Base-by-base conservation (phyloP, 2,329 filamentous ascomycete species). In the Escovopsis sp. region DNA sequence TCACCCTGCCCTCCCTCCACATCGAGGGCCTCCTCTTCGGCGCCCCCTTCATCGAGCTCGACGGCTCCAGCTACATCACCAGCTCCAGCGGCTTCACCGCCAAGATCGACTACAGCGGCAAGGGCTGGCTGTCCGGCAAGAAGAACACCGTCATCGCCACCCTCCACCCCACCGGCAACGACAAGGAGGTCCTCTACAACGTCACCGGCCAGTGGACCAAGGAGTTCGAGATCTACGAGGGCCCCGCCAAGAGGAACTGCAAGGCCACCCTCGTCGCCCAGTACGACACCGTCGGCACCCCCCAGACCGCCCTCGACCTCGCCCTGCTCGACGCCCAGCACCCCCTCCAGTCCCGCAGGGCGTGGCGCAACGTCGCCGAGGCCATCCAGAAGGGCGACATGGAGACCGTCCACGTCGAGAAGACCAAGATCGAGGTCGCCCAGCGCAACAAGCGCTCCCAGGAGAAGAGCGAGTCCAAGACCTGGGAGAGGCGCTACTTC, bases 51-150 rank as follows among this genome's bases (percentile, higher is more conserved):
- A 79, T 94, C 44, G 90, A 98, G 58, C 70, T 96, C 30, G 85
- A 94, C 51, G 79, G 79, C 49, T 73, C 71, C 41, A 86, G 81
- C 46, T 84, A 81, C 60, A 94, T 98, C 48, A 73, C 76, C 37
- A 90, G 84, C 43, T 90, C 80, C 17, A 80, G 78, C 3, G 88
- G 90, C 35, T 94, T 79, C 62, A 80, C 85, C 4, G 73, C 84
- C 43, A 87, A 85, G 62, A 82, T 96, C 50, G 85, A 94, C 54
- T 98, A 94, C 63, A 81, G 76, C 41, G 87, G 88, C 49, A 88
- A 85, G 55, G 88, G 88, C 39, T 98, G 88, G 88, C 60, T 98
- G 9, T 86, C 80, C 31, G 90, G 88, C 45, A 93, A 93, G 68
- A 94, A 94, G 66, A 96, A 96, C 63, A 81, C 71, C 38, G 85